phyloP scores from a whole-genome alignment of 2,329 filamentous ascomycete species.

The Fusarium chlamydosporum region DNA sequence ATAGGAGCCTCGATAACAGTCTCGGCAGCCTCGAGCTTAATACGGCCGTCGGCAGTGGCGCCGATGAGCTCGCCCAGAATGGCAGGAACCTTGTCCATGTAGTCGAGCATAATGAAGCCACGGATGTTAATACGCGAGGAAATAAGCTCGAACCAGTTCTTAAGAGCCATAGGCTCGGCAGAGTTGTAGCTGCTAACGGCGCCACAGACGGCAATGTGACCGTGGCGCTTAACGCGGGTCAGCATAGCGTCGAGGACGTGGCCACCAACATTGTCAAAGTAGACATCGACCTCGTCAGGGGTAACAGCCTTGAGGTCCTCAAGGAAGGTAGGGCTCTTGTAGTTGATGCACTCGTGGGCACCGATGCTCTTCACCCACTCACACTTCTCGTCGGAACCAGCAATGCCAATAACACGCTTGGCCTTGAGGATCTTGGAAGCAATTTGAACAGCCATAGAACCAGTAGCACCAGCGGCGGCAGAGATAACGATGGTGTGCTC shows the following conservation, averaged over 20 bases:
- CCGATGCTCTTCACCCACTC: conserved; percentile 50
- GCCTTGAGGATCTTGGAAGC: conserved; percentile 50
- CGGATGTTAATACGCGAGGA: conserved; percentile 48
- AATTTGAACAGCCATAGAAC: conserved; percentile 52
- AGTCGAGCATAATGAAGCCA: conserved; percentile 52
- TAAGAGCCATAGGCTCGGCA: conserved; percentile 49
- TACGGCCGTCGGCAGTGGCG: conserved; percentile 48
- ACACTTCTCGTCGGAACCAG: conserved; percentile 51
- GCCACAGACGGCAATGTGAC: conserved; percentile 49
- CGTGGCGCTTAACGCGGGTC: conserved; percentile 49
- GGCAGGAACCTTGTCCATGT: conserved; percentile 50
- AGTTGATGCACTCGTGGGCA: conserved; percentile 51
- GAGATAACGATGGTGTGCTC: conserved; percentile 52
- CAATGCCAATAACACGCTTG: conserved; percentile 52
- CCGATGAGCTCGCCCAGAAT: conserved; percentile 50
- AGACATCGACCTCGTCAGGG: conserved; percentile 50
- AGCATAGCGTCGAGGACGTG: conserved; percentile 49
- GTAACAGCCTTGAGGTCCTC: conserved; percentile 50
- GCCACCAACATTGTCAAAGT: conserved; percentile 53
- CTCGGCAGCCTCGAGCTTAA: conserved; percentile 47
- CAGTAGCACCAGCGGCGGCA: conserved; percentile 50
- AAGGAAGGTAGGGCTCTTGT: conserved; percentile 51
- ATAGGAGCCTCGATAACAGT: conserved; percentile 49
- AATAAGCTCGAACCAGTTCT: conserved; percentile 52
- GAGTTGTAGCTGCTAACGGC: conserved; percentile 50